These are phyloP conservation scores for Myxozyma lipomycoides DNA, from an alignment of 805 yeast species.

Conservation along the genomic window DNA sequence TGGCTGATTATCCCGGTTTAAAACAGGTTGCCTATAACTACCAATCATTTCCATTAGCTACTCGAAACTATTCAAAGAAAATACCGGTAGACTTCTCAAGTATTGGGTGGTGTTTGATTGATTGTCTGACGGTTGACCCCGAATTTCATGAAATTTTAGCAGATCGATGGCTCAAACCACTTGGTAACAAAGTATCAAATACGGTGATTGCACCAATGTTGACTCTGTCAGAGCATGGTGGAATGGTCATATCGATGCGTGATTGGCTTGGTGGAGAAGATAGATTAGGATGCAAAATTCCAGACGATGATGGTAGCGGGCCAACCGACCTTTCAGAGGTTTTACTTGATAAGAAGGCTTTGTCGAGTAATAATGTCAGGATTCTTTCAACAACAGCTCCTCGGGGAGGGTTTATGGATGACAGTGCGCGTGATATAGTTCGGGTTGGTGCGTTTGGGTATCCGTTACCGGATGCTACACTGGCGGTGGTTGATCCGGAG, in stretches of 20 bases:
- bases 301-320: slow-evolving; percentile 41
- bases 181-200: slow-evolving; percentile 75
- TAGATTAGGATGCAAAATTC: slow-evolving; percentile 50
- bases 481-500: slow-evolving; percentile 94
- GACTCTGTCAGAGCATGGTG: slow-evolving; percentile 90
- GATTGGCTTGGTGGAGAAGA: slow-evolving; percentile 83
- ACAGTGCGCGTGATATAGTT: slow-evolving; percentile 34
- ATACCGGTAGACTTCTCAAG: slow-evolving; percentile 72
- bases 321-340: slow-evolving; percentile 58
- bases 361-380: slow-evolving; percentile 67
- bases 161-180: slow-evolving; percentile 83
- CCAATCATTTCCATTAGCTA: slow-evolving; percentile 79
- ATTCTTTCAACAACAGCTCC: slow-evolving; percentile 56
- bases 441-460: slow-evolving; percentile 90
- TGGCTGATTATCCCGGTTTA: slow-evolving; percentile 83
- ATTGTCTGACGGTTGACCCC: slow-evolving; percentile 84
- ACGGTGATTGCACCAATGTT: slow-evolving; percentile 83
- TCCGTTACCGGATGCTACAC: slow-evolving; percentile 89
- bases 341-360: slow-evolving; percentile 65
- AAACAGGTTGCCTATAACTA: slow-evolving; percentile 91
- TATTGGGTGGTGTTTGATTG: slow-evolving; percentile 84
- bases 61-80: slow-evolving; percentile 73
- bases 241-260: slow-evolving; percentile 84
- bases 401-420: slow-evolving; percentile 38
- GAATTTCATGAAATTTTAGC: slow-evolving; percentile 86